Percentiles rank a stretch among this genome's conserved stretches.
These are phyloP conservation scores for Lentinula novae-zelandiae DNA, from an alignment of 1,284 basidiomycete species.

Conservation along the genomic window DNA sequence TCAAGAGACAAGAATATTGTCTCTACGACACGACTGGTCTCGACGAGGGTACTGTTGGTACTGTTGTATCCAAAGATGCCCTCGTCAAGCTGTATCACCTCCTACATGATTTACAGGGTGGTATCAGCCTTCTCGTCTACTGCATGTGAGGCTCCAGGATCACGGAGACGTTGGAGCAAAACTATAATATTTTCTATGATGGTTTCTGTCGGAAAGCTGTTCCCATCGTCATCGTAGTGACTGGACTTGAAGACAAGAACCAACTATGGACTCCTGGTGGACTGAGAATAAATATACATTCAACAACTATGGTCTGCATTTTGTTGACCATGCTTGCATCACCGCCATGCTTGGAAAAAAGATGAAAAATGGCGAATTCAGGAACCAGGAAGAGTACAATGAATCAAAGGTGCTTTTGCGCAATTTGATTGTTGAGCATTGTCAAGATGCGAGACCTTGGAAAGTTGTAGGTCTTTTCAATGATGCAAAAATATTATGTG, in stretches of 20 bases:
- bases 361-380: slow-evolving; percentile 9
- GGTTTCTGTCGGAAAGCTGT: slow-evolving; percentile 30
- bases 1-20: slow-evolving; percentile 18
- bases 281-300: slow-evolving; percentile 28
- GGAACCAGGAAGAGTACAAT: slow-evolving; percentile 19
- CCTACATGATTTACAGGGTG: slow-evolving; percentile 28
- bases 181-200: slow-evolving; percentile 33
- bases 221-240: slow-evolving; percentile 35
- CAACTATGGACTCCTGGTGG: slow-evolving; percentile 38
- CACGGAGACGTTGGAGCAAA: slow-evolving; percentile 28
- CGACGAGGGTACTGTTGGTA: slow-evolving; percentile 31
- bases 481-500: neutral
- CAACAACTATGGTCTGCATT: slow-evolving; percentile 26
- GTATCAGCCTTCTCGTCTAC: slow-evolving; percentile 36
- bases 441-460: neutral
- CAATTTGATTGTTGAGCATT: neutral
- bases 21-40: slow-evolving; percentile 40
- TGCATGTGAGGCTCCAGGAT: slow-evolving; percentile 34
- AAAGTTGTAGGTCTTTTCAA: neutral
- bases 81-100: slow-evolving; percentile 32
- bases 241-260: slow-evolving; percentile 31
- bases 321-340: slow-evolving; percentile 33
- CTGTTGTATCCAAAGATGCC: slow-evolving; percentile 23
- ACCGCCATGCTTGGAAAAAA: slow-evolving; percentile 28
- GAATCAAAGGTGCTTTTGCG: neutral